phyloP scores from a whole-genome alignment of 1,284 basidiomycete genomes.

The Ceratobasidium sp. region DNA sequence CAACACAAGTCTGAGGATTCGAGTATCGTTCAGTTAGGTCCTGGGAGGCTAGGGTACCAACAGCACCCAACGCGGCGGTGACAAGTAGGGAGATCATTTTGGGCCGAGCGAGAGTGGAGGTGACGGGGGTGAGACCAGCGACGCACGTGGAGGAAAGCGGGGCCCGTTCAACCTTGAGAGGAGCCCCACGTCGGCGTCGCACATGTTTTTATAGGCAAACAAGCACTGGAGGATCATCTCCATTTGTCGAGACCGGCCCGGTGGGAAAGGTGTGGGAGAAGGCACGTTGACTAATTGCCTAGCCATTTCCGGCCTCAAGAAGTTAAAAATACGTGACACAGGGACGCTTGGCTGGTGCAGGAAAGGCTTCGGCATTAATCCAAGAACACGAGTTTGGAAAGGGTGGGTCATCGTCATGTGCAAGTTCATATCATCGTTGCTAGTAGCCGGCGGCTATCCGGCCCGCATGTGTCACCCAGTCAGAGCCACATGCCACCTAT shows the following conservation, averaged over 20 bases:
- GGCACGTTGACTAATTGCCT: background rate
- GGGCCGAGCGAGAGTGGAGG: background rate
- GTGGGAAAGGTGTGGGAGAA: background rate
- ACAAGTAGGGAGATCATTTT: conserved; percentile 8
- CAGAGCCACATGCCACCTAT: no score
- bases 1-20: conserved; percentile 13
- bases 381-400: no score
- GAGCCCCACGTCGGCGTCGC: conserved; percentile 26
- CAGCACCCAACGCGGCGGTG: background rate
- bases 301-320: conserved; percentile 1
- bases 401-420: no score
- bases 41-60: background rate
- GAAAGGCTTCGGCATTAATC: no score
- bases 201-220: background rate
- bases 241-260: conserved; percentile 13
- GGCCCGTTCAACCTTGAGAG: conserved; percentile 22
- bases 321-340: conserved; percentile 24
- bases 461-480: no score
- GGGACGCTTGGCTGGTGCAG: background rate
- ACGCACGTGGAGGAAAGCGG: background rate
- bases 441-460: no score
- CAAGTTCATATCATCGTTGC: no score
- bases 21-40: background rate
- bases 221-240: background rate
- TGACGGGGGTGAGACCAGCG: background rate